Evolutionary conservation across 306 rosid genomes (phyloP).

Genomic region (Nissolia schottii): DNA sequence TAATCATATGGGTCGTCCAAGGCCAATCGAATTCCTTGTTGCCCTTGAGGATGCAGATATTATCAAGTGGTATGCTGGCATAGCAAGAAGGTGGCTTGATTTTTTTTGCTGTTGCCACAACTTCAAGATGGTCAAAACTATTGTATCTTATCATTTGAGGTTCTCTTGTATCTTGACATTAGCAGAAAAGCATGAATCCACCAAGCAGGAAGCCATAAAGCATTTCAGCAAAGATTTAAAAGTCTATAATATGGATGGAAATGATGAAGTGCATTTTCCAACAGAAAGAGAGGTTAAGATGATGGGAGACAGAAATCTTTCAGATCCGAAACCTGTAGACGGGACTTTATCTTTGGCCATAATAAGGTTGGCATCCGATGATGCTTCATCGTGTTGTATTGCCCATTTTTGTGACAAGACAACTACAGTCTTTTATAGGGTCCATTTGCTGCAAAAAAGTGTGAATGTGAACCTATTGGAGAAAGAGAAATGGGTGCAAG

Average conservation of each 20-base stretch:
- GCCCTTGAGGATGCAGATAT: slow-evolving; percentile 78
- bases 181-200: slow-evolving; percentile 87
- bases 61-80: slow-evolving; percentile 84
- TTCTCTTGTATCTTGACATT: slow-evolving; percentile 87
- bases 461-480: slow-evolving; percentile 48
- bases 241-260: slow-evolving; percentile 57
- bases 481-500: slow-evolving; percentile 59
- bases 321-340: slow-evolving; percentile 81
- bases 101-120: slow-evolving; percentile 84
- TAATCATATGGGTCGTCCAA: slow-evolving; percentile 84
- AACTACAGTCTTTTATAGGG: slow-evolving; percentile 54
- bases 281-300: slow-evolving; percentile 84
- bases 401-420: slow-evolving; percentile 78
- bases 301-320: slow-evolving; percentile 82
- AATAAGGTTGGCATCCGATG: slow-evolving; percentile 73
- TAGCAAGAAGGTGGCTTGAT: slow-evolving; percentile 87
- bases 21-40: slow-evolving; percentile 58
- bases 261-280: slow-evolving; percentile 69
- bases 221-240: slow-evolving; percentile 85
- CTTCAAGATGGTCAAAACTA: slow-evolving; percentile 75
- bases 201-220: slow-evolving; percentile 70
- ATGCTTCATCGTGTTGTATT: slow-evolving; percentile 52
- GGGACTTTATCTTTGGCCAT: slow-evolving; percentile 61
- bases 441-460: slow-evolving; percentile 54
- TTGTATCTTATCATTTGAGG: slow-evolving; percentile 80